These are phyloP conservation scores for Microbotryum violaceum DNA, from an alignment of 1,284 basidiomycete species.

Conservation along the genomic window DNA sequence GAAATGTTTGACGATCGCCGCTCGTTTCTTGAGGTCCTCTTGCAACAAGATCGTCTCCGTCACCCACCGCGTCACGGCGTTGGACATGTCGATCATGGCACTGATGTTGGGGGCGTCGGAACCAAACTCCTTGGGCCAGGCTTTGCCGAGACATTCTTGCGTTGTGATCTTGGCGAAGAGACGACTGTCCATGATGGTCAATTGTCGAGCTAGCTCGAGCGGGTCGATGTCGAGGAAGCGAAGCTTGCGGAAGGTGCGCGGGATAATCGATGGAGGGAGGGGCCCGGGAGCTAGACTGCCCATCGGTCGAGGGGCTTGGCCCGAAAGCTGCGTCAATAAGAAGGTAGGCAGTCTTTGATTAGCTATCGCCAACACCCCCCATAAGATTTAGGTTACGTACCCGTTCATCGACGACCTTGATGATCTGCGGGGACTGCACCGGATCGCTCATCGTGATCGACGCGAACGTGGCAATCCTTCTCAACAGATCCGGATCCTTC, in stretches of 20 bases:
- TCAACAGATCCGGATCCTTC: slow-evolving; percentile 33
- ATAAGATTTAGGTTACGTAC: slow-evolving; percentile 12
- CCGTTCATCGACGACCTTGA: slow-evolving; percentile 40
- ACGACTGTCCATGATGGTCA: slow-evolving; percentile 85
- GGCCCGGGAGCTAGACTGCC: slow-evolving; percentile 34
- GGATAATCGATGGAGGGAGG: slow-evolving; percentile 65
- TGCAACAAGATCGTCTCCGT: slow-evolving; percentile 77
- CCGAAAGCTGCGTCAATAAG: slow-evolving; percentile 18
- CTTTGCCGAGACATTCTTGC: slow-evolving; percentile 70
- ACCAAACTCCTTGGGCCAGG: slow-evolving; percentile 41
- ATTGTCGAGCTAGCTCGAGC: slow-evolving; percentile 82
- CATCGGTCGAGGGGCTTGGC: slow-evolving; percentile 35
- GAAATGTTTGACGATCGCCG: slow-evolving; percentile 76
- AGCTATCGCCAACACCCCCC: no score
- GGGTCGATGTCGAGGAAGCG: slow-evolving; percentile 84
- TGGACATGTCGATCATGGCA: slow-evolving; percentile 82
- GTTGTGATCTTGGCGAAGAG: slow-evolving; percentile 83
- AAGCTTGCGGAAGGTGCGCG: slow-evolving; percentile 64
- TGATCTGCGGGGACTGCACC: slow-evolving; percentile 37
- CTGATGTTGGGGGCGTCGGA: slow-evolving; percentile 62
- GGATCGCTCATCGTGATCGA: slow-evolving; percentile 37
- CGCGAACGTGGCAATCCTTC: slow-evolving; percentile 40
- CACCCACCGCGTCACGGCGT: slow-evolving; percentile 92
- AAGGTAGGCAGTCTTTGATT: no score
- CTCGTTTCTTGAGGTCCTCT: slow-evolving; percentile 78